Conservation (phyloP, 495 filamentous ascomycete genomes). For the Astrocystis sublimbata region DNA sequence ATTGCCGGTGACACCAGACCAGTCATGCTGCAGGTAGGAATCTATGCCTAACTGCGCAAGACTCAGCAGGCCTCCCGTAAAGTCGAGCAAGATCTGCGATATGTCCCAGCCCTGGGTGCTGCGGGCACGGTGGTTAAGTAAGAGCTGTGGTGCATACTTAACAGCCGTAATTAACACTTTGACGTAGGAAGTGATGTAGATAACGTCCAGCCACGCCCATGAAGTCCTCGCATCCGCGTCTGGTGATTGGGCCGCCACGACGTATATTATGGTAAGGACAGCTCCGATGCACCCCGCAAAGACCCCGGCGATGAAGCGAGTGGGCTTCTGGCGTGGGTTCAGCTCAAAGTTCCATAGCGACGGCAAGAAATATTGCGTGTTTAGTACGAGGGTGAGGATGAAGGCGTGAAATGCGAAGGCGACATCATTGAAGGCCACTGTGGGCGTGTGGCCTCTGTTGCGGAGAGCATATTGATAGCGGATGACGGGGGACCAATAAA, state of each 20-base stretch:
- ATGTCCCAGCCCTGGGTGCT: slow-evolving; percentile 91
- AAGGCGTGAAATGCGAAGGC: slow-evolving; percentile 80
- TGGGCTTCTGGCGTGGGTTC: slow-evolving; percentile 52
- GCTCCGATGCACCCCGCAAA: slow-evolving; percentile 67
- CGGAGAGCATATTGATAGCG: slow-evolving; percentile 82
- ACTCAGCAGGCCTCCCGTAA: slow-evolving; percentile 78
- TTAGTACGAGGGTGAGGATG: slow-evolving; percentile 63
- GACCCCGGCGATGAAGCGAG: slow-evolving; percentile 64
- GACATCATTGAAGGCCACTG: slow-evolving; percentile 87
- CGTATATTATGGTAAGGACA: slow-evolving; percentile 50
- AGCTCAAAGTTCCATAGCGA: slow-evolving; percentile 73
- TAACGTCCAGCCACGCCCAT: slow-evolving; percentile 52
- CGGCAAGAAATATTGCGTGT: slow-evolving; percentile 72
- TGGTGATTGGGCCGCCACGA: slow-evolving; percentile 56
- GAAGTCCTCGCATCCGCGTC: slow-evolving; percentile 44
- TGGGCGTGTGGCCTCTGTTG: slow-evolving; percentile 69
- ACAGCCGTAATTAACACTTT: slow-evolving; percentile 86
- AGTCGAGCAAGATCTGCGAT: slow-evolving; percentile 78
- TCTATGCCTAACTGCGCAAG: slow-evolving; percentile 81
- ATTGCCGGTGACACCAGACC: slow-evolving; percentile 88
- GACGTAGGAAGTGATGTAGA: slow-evolving; percentile 80
- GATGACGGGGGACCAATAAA: slow-evolving; percentile 78
- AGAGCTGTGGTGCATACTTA: slow-evolving; percentile 89
- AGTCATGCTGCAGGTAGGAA: slow-evolving; percentile 79
- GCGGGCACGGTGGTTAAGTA: slow-evolving; percentile 75